Conservation (phyloP, 2,329 filamentous ascomycete genomes). For the Leptographium galeiforme region DNA sequence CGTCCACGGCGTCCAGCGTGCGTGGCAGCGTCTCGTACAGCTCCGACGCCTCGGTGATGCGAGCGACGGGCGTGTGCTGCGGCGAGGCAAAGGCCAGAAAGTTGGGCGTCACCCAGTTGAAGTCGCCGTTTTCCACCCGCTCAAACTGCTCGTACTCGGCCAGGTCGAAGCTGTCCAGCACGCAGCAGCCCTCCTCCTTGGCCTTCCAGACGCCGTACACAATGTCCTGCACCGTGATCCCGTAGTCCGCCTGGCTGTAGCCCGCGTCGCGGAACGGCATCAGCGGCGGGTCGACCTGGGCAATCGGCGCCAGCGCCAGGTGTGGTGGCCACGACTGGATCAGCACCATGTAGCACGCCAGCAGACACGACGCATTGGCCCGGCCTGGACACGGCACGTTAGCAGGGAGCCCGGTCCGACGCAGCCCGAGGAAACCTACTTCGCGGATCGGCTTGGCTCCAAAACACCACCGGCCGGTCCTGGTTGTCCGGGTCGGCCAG, state of each 20-base stretch:
- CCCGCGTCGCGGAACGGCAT: conserved; percentile 99
- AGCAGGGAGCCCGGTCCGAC: no score
- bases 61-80: conserved; percentile 63
- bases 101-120: conserved; percentile 96
- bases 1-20: conserved; percentile 58
- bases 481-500: conserved; percentile 84
- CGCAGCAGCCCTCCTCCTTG: conserved; percentile 87
- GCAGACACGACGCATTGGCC: conserved; percentile 84
- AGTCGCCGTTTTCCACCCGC: conserved; percentile 94
- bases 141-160: conserved; percentile 96
- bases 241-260: conserved; percentile 96
- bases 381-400: conserved; percentile 26
- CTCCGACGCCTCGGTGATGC: conserved; percentile 59
- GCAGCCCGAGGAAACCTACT: conserved; percentile 44
- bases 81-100: conserved; percentile 96
- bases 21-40: conserved; percentile 63
- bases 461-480: conserved; percentile 85
- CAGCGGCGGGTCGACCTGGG: conserved; percentile 89
- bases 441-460: conserved; percentile 81
- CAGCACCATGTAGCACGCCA: conserved; percentile 97
- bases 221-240: conserved; percentile 88
- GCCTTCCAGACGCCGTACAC: conserved; percentile 98
- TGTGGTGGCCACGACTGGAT: conserved; percentile 98
- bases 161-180: conserved; percentile 84
- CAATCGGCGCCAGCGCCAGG: conserved; percentile 85